Evolutionary conservation across 345 rosid species (phyloP).

Genomic region (Hibiscus tridactylites): DNA sequence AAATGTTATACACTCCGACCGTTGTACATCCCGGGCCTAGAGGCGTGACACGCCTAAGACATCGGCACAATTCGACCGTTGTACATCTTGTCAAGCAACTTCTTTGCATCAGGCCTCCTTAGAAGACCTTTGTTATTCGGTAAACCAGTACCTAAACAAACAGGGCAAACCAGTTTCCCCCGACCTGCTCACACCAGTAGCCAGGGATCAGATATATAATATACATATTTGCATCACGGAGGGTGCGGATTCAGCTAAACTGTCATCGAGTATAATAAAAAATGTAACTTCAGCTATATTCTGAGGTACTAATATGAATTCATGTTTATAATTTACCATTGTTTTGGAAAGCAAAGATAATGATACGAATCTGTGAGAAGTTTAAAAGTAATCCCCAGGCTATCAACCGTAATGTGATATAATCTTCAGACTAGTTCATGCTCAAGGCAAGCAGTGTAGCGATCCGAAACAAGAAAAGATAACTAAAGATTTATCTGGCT

Average conservation of each 20-base stretch:
- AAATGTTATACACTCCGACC: too few species aligned
- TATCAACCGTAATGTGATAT: neutral
- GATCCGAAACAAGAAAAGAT: neutral
- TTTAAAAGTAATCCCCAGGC: neutral
- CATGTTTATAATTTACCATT: neutral
- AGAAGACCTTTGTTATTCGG: slow-evolving; percentile 92
- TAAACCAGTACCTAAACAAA: slow-evolving; percentile 85
- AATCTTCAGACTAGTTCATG: neutral
- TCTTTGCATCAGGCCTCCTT: slow-evolving; percentile 75
- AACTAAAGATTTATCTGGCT: neutral
- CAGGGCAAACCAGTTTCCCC: slow-evolving; percentile 91
- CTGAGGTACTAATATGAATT: too few species aligned
- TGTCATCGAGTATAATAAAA: neutral
- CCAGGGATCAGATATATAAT: neutral
- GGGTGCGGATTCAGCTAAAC: neutral
- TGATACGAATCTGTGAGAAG: neutral
- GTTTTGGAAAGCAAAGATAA: neutral
- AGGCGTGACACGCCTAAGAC: slow-evolving; percentile 22
- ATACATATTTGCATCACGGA: neutral
- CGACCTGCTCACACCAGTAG: slow-evolving; percentile 48
- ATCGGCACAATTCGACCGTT: slow-evolving; percentile 74
- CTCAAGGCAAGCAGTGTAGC: neutral
- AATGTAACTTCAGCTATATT: neutral
- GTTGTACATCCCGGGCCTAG: neutral
- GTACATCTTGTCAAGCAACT: slow-evolving; percentile 89